Conservation (phyloP, 805 yeast species). For the Candida saitoana region DNA sequence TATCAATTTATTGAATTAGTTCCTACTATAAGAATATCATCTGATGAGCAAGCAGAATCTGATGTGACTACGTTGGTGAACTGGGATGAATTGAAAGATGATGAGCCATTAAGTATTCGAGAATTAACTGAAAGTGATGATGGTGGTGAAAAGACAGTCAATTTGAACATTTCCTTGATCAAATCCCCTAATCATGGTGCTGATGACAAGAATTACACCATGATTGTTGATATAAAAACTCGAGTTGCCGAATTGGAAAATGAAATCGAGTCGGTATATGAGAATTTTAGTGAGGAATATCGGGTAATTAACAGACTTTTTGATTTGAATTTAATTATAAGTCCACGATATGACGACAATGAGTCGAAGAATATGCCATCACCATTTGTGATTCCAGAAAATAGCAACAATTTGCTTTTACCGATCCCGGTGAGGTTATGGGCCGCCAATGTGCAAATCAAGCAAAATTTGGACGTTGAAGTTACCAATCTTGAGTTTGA, state of each 20-base stretch:
- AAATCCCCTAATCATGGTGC: conserved; percentile 14
- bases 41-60: conserved; percentile 10
- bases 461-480: conserved; percentile 11
- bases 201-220: conserved; percentile 8
- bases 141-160: conserved; percentile 7
- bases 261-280: conserved; percentile 19
- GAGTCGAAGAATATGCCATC: conserved; percentile 31
- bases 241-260: conserved; percentile 15
- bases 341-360: conserved; percentile 25
- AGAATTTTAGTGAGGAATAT: conserved; percentile 16
- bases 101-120: conserved; percentile 28
- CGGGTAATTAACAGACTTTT: conserved; percentile 26
- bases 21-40: conserved; percentile 7
- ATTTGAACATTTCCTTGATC: conserved; percentile 14
- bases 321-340: conserved; percentile 16
- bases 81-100: conserved; percentile 39
- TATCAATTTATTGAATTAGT: conserved; percentile 19
- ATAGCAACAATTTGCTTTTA: conserved; percentile 18
- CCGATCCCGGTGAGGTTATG: conserved; percentile 29
- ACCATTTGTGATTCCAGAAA: conserved; percentile 26
- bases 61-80: conserved; percentile 18
- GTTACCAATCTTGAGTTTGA: conserved; percentile 14
- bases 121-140: conserved; percentile 9
- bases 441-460: conserved; percentile 19
- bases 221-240: conserved; percentile 21